Percentiles rank a stretch among this genome's conserved stretches.
phyloP scores from a whole-genome alignment of 768 basidiomycete species.

The Psilocybe cyanescens region DNA sequence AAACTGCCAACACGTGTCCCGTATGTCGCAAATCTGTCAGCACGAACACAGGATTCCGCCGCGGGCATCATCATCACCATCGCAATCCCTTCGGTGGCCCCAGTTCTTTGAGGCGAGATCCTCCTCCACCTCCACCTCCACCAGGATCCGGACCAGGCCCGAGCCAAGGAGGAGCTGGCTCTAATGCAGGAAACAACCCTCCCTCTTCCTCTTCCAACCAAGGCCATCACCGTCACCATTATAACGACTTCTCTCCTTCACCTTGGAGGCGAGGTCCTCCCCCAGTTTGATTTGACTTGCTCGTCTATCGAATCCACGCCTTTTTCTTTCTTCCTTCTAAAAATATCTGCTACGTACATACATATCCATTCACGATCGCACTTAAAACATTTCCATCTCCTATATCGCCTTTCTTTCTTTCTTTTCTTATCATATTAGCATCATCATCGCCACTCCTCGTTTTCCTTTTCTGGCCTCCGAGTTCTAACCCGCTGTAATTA shows the following conservation, averaged over 20 bases:
- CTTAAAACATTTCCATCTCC: not conserved
- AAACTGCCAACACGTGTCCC: constrained; percentile 76
- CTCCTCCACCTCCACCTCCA: not conserved
- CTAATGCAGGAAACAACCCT: not conserved
- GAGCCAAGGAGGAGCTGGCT: not conserved
- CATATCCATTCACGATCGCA: not conserved
- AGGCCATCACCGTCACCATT: not conserved
- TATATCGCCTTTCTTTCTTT: not conserved
- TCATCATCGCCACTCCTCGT: not conserved
- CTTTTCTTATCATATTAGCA: not conserved
- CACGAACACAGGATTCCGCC: constrained; percentile 5
- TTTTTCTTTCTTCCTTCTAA: too few species aligned
- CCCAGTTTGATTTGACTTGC: not conserved
- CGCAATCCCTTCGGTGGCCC: not conserved
- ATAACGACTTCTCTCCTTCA: not conserved
- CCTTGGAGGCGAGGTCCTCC: not conserved
- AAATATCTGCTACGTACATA: not conserved
- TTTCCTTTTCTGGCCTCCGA: not conserved
- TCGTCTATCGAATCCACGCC: too few species aligned
- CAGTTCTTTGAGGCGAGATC: not conserved
- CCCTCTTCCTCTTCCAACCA: not conserved
- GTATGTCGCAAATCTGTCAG: constrained; percentile 76
- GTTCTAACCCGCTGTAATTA: not conserved
- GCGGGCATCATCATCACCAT: constrained; percentile 9
- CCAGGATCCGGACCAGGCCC: not conserved